Evolutionary conservation across 306 rosid genomes (phyloP).

Genomic region (Gynostemma pentaphyllum): DNA sequence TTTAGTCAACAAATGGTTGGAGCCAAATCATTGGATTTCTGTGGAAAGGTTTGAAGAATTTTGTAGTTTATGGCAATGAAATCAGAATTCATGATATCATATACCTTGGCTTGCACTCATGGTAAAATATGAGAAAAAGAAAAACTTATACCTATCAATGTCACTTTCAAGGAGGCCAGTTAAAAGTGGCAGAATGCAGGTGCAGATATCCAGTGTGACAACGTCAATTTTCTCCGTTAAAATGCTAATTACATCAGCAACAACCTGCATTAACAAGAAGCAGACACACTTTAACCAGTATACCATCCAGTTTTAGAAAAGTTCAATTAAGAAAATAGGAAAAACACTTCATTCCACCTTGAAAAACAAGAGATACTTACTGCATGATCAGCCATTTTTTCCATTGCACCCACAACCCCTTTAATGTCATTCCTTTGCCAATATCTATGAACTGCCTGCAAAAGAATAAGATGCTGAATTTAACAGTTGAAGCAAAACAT

Average conservation of each 20-base stretch:
- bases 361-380: conserved; percentile 34
- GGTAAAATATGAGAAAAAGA: background rate
- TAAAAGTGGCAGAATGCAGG: conserved; percentile 66
- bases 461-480: conserved; percentile 15
- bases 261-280: conserved; percentile 45
- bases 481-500: conserved; percentile 10
- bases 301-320: background rate
- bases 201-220: conserved; percentile 75
- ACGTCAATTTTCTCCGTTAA: conserved; percentile 61
- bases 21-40: too few species aligned
- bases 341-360: background rate
- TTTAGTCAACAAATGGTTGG: too few species aligned
- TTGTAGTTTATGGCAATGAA: too few species aligned
- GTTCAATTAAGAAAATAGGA: background rate
- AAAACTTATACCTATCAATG: conserved; percentile 49
- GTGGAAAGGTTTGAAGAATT: too few species aligned
- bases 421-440: conserved; percentile 93
- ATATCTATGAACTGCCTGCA: conserved; percentile 73
- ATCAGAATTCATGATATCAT: too few species aligned
- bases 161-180: conserved; percentile 69
- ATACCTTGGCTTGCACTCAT: too few species aligned
- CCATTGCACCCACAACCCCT: conserved; percentile 75
- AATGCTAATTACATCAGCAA: conserved; percentile 82
- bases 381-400: conserved; percentile 84
- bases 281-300: too few species aligned